phyloP scores from a whole-genome alignment of 306 rosid species.

The Dryas alaskensis region DNA sequence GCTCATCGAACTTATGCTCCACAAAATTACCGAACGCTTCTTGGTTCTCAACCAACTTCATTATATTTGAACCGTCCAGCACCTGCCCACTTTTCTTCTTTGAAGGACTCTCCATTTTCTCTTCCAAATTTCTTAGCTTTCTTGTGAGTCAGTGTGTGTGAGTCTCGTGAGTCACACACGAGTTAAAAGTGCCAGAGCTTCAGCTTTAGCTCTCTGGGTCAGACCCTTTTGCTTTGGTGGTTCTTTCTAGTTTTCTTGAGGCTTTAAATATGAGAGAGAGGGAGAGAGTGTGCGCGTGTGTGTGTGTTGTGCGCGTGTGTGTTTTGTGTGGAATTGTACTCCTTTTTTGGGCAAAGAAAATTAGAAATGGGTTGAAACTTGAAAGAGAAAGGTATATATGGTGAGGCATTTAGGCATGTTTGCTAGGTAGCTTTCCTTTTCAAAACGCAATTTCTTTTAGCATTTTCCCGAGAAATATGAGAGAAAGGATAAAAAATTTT shows the following conservation, averaged over 20 bases:
- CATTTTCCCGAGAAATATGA: not conserved
- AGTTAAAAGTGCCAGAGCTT: conserved; percentile 11
- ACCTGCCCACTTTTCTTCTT: conserved; percentile 46
- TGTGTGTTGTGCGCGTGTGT: not conserved
- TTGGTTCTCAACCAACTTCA: conserved; percentile 88
- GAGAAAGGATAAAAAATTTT: not conserved
- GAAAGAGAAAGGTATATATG: not conserved
- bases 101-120: conserved; percentile 32
- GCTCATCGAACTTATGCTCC: conserved; percentile 75
- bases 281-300: not conserved
- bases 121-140: conserved; percentile 17
- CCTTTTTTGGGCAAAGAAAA: not conserved
- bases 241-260: not conserved
- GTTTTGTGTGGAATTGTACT: not conserved
- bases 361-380: not conserved
- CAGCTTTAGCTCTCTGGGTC: not conserved
- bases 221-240: not conserved
- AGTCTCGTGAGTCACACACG: conserved; percentile 55
- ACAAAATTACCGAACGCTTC: conserved; percentile 67
- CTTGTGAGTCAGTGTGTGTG: conserved; percentile 35
- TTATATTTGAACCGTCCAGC: conserved; percentile 89
- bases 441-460: not conserved
- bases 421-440: conserved; percentile 13
- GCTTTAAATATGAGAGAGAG: not conserved
- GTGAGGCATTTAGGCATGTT: not conserved